phyloP scores from a whole-genome alignment of 371 early-diverging fungal genomes.

The Actinomortierella wolfii region DNA sequence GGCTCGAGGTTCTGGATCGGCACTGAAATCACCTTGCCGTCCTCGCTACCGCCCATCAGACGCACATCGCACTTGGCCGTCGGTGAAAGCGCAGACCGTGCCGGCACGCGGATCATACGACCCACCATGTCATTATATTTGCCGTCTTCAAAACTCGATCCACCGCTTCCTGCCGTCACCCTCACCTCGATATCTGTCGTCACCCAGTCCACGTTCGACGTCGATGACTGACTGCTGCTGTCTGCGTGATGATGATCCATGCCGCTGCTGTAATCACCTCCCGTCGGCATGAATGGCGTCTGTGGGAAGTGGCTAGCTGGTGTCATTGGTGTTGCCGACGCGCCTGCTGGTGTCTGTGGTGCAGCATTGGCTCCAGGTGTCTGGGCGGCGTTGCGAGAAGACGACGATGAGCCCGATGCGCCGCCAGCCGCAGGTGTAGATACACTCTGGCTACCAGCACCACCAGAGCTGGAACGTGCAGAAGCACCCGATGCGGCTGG shows the following conservation, averaged over 20 bases:
- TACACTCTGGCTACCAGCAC: conserved; percentile 17
- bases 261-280: conserved; percentile 54
- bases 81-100: conserved; percentile 54
- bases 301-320: conserved; percentile 58
- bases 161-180: conserved; percentile 24
- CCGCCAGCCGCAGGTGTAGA: conserved; percentile 33
- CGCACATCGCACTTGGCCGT: conserved; percentile 52
- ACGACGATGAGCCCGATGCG: conserved; percentile 5
- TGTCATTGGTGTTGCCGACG: conserved; percentile 44
- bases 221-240: conserved; percentile 22
- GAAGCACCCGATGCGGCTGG: conserved; percentile 49
- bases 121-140: conserved; percentile 42
- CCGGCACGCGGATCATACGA: conserved; percentile 53
- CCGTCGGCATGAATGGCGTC: conserved; percentile 69
- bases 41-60: conserved; percentile 33
- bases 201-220: conserved; percentile 56
- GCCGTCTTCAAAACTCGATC: conserved; percentile 28
- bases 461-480: conserved; percentile 21
- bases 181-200: conserved; percentile 68
- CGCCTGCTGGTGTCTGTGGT: conserved; percentile 61
- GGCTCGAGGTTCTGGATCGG: conserved; percentile 63
- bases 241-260: conserved; percentile 28
- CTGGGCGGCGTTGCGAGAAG: conserved; percentile 14
- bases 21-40: conserved; percentile 46
- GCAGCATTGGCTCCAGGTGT: conserved; percentile 54